Conservation (phyloP, 2,329 filamentous ascomycete species). For the Exophiala phaeomuriformis region DNA sequence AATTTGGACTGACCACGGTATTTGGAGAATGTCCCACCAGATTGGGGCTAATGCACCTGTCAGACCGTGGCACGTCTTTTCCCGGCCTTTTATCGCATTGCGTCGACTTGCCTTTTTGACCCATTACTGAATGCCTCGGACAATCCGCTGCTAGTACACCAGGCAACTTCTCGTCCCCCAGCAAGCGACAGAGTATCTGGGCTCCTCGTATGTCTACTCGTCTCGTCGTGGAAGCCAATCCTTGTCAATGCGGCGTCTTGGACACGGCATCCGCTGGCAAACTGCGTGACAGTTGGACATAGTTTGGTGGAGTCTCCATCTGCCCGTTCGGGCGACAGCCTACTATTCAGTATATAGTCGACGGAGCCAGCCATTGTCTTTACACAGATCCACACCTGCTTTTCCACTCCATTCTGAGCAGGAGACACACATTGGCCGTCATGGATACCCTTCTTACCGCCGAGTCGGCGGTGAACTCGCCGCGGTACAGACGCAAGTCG, state of each 20-base stretch:
- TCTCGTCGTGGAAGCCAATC: not conserved
- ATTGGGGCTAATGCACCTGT: not conserved
- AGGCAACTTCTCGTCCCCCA: not conserved
- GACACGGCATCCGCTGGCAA: not conserved
- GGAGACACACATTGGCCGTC: constrained; percentile 3
- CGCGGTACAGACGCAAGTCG: constrained; percentile 81
- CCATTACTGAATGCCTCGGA: not conserved
- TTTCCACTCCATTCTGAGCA: not conserved
- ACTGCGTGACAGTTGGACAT: not conserved
- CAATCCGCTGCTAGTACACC: not conserved
- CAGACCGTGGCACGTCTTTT: not conserved
- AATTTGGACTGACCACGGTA: not conserved
- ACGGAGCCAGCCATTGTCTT: too few species aligned
- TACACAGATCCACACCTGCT: not conserved
- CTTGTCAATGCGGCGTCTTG: not conserved
- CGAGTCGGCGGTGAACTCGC: constrained; percentile 84
- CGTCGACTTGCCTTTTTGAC: not conserved
- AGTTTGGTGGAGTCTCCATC: not conserved
- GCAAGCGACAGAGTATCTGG: not conserved
- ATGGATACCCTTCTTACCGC: constrained; percentile 59
- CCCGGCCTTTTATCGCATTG: not conserved
- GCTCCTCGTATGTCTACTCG: not conserved
- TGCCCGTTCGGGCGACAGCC: not conserved
- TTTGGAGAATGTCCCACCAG: not conserved
- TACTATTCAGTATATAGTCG: too few species aligned